Evolutionary conservation across 2,329 filamentous ascomycete genomes (phyloP), one percentile per base, ranked within the genome.

Genomic region (Aspergillus novoparasiticus): DNA sequence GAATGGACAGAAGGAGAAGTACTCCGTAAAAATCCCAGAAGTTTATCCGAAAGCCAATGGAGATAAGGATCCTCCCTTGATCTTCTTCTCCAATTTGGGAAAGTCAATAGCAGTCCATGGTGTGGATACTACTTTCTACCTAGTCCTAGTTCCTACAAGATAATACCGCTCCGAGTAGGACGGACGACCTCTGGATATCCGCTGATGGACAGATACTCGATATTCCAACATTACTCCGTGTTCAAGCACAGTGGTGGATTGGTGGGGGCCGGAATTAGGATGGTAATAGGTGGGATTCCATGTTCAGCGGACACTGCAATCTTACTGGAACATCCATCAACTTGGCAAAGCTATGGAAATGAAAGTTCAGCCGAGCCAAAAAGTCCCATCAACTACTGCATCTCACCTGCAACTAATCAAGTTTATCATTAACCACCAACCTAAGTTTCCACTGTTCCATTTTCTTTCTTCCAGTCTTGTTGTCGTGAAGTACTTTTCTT

Each of bases 401-500:
- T 34, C 61, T 59, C 55, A 39, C 46, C 45, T 64, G 62, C 62
- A 58, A 28, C 62, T 64, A 61, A 61, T 56, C 41, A 39, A 58
- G 62, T 61, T 50, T 61, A 61, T 64, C 62, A 63, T 60, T 39
- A 23, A 56, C 61, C 56, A 61, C 21, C 39, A 60, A 63, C 62
- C 39, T 51, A 46, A 30, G 57, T 59, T 62, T 45, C 56, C 63
- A 62, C 63, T 34, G 30, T 56, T 16, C 36, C 46, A 64, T 46
- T 45, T 56, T 23, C 23, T 36, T 57, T 30, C 48, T 46, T 43
- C 48, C 19, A 3, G 19, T 19, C 28, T 30, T 51, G 48, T 51
- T 34, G 48, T 28, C 32, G 16, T 30, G 16, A 32, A 19, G 48
- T 51, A 59, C 19, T 51, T 63, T 50, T 19, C 26, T 41, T 50